phyloP scores from a whole-genome alignment of 495 filamentous ascomycete genomes.

The Lophiostoma macrostomum region DNA sequence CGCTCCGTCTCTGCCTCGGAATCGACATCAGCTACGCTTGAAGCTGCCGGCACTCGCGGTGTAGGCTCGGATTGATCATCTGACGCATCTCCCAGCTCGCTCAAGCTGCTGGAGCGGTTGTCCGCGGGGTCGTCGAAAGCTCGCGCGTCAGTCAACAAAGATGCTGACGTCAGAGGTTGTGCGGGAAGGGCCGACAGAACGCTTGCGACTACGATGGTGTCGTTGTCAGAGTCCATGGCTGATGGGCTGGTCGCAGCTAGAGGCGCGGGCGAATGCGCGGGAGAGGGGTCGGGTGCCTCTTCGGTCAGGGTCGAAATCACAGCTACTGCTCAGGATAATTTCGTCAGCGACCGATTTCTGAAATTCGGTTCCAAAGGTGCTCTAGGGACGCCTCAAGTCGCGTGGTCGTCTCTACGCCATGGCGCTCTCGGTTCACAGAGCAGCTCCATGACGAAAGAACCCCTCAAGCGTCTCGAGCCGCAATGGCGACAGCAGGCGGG shows the following conservation, averaged over 20 bases:
- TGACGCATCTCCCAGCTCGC: conserved; percentile 80
- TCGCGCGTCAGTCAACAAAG: not conserved
- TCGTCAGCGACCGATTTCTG: too few species aligned
- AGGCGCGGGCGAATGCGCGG: not conserved
- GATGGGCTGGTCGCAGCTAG: conserved; percentile 2
- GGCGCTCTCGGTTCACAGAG: conserved; percentile 14
- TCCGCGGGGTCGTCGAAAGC: conserved; percentile 32
- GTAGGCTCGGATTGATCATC: conserved; percentile 54
- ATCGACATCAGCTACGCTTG: conserved; percentile 61
- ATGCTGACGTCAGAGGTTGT: not conserved
- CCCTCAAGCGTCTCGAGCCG: conserved; percentile 1
- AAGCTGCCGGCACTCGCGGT: conserved; percentile 9
- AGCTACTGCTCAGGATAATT: too few species aligned
- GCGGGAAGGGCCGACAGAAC: conserved; percentile 11
- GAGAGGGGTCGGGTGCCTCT: conserved; percentile 16
- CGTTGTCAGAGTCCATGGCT: not conserved
- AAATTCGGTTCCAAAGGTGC: too few species aligned
- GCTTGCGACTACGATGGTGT: not conserved
- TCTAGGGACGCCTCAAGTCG: not conserved
- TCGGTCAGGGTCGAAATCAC: conserved; percentile 7
- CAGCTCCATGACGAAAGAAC: conserved; percentile 12
- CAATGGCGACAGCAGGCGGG: not conserved
- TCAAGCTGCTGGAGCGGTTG: conserved; percentile 67
- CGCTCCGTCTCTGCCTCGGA: conserved; percentile 98
- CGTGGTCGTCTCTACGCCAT: conserved; percentile 6